Evolutionary conservation across 1,284 basidiomycete genomes (phyloP).

Genomic region (Papiliotrema nemorosa): DNA sequence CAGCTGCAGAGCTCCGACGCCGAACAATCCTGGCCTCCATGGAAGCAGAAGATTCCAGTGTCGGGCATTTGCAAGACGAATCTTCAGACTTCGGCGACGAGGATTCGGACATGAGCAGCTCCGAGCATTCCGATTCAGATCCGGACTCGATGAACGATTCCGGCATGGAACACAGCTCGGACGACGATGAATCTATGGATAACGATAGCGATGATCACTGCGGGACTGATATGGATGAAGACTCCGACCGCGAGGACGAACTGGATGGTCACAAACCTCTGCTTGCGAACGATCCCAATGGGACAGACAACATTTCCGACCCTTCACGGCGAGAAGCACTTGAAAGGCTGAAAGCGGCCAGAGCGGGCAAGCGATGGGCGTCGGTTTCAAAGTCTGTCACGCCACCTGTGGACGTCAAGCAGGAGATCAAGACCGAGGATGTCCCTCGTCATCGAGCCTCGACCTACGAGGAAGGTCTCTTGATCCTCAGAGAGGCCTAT

Average conservation of each 20-base stretch:
- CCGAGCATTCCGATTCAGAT: too few species aligned
- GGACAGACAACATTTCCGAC: background rate
- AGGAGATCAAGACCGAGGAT: background rate
- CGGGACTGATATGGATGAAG: background rate
- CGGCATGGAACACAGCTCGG: background rate
- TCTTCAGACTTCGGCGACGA: too few species aligned
- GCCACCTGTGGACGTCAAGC: background rate
- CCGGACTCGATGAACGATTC: too few species aligned
- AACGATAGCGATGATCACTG: background rate
- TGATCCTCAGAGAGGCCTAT: background rate
- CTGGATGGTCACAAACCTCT: background rate
- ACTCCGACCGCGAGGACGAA: background rate
- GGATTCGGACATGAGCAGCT: too few species aligned
- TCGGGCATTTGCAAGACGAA: too few species aligned
- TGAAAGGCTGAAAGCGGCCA: conserved; percentile 1
- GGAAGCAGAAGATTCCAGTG: too few species aligned
- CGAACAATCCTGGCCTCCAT: too few species aligned
- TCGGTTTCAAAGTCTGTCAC: background rate
- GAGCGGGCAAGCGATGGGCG: background rate
- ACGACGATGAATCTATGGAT: background rate
- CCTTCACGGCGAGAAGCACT: background rate
- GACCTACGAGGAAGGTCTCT: background rate
- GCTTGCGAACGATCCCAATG: background rate
- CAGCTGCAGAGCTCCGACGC: too few species aligned
- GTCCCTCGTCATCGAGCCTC: background rate